Evolutionary conservation across 1,139 yeast genomes (phyloP).

Genomic region (Scheffersomyces insectosa): DNA sequence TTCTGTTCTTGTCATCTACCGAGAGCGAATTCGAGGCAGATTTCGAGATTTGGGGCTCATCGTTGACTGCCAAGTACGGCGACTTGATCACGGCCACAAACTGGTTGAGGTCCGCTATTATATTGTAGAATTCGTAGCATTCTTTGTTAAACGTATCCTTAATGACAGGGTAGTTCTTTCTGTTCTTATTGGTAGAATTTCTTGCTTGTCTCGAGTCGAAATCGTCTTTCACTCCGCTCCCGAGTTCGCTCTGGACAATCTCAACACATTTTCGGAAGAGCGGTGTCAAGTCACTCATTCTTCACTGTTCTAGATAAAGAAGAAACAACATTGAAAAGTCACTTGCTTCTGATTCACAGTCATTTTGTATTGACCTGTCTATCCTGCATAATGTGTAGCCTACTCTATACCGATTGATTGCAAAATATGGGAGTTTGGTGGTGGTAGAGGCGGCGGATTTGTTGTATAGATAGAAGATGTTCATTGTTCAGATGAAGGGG

Average conservation of each 20-base stretch:
- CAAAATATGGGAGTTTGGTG: too few relatives aligned
- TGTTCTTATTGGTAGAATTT: slow-evolving; percentile 10
- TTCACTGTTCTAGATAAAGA: not conserved
- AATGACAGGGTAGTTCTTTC: slow-evolving; percentile 12
- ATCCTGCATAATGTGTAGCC: too few relatives aligned
- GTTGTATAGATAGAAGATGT: too few relatives aligned
- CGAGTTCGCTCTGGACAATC: slow-evolving; percentile 38
- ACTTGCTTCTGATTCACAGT: too few relatives aligned
- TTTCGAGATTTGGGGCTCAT: slow-evolving; percentile 18
- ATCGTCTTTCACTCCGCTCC: slow-evolving; percentile 8
- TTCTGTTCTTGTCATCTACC: slow-evolving; percentile 50
- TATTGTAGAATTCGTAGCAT: slow-evolving; percentile 43
- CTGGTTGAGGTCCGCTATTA: slow-evolving; percentile 37
- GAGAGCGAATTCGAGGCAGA: slow-evolving; percentile 23
- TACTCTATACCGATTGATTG: too few relatives aligned
- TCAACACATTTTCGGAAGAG: slow-evolving; percentile 50
- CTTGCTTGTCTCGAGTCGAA: slow-evolving; percentile 8
- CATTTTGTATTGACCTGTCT: too few relatives aligned
- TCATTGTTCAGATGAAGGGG: too few relatives aligned
- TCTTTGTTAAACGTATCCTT: slow-evolving; percentile 57
- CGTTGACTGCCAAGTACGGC: slow-evolving; percentile 44
- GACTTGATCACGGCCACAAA: slow-evolving; percentile 43
- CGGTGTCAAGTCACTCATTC: slow-evolving; percentile 57
- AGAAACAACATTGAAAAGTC: too few relatives aligned
- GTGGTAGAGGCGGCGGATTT: too few relatives aligned